Percentiles rank a stretch among this genome's conserved stretches.
These are phyloP conservation scores for Vanrija sp. DNA, from an alignment of 1,284 basidiomycete genomes.

Conservation along the genomic window DNA sequence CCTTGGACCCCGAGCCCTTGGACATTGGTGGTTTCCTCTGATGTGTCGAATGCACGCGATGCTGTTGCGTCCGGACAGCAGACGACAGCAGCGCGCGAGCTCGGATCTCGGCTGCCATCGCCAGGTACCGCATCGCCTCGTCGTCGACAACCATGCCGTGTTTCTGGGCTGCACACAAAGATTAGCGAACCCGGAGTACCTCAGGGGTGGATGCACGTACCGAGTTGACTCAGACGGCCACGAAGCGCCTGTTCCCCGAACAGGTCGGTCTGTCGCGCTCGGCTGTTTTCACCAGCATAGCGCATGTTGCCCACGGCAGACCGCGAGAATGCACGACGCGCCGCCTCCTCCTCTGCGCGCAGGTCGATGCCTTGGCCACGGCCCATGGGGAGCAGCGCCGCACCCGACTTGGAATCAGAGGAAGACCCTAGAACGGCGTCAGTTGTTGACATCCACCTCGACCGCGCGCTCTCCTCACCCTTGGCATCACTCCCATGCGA, in stretches of 20 bases:
- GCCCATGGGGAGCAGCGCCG: constrained; percentile 12
- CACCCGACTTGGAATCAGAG: neutral
- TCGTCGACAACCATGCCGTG: constrained; percentile 35
- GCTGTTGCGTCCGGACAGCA: constrained; percentile 35
- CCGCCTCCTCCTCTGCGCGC: constrained; percentile 41
- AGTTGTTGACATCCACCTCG: too few relatives aligned
- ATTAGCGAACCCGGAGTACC: neutral
- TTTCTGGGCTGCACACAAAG: constrained; percentile 19
- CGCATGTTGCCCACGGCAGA: constrained; percentile 15
- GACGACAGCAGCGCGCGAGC: constrained; percentile 30
- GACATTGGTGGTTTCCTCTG: constrained; percentile 27
- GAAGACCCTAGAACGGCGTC: too few relatives aligned
- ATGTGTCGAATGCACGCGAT: constrained; percentile 40
- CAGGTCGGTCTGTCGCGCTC: constrained; percentile 34
- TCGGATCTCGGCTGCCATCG: constrained; percentile 39
- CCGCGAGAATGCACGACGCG: constrained; percentile 18
- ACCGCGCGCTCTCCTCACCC: neutral
- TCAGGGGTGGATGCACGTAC: constrained; percentile 19
- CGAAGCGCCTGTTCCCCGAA: constrained; percentile 29
- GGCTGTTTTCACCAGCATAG: constrained; percentile 19
- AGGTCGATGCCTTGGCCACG: constrained; percentile 25
- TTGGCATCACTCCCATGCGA: constrained; percentile 7
- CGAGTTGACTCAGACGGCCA: constrained; percentile 18
- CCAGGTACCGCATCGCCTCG: constrained; percentile 37
- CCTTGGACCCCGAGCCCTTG: neutral